Percentiles rank a stretch among this genome's conserved stretches.
phyloP scores from a whole-genome alignment of 2,329 filamentous ascomycete species.

The Phaeosphaeria sp. region DNA sequence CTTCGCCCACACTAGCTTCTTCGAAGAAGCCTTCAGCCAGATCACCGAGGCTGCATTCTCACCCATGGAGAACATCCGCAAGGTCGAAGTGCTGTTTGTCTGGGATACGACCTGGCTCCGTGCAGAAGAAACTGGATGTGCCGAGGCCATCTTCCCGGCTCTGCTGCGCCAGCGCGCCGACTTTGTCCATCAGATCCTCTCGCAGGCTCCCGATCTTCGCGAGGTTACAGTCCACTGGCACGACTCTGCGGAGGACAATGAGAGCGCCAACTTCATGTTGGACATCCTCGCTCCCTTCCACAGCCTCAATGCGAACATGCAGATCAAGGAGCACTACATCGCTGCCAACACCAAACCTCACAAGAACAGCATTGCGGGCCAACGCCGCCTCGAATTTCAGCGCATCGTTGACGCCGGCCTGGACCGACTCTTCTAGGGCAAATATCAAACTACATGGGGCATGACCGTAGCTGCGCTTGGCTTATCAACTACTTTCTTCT shows the following conservation, averaged over 20 bases:
- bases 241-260: slow-evolving; percentile 36
- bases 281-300: slow-evolving; percentile 33
- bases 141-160: slow-evolving; percentile 34
- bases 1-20: slow-evolving; percentile 43
- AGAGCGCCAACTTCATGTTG: slow-evolving; percentile 24
- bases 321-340: slow-evolving; percentile 37
- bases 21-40: slow-evolving; percentile 35
- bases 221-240: slow-evolving; percentile 41
- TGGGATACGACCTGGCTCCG: slow-evolving; percentile 46
- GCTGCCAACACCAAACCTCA: slow-evolving; percentile 29
- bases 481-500: not conserved
- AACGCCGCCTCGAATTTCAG: slow-evolving; percentile 39
- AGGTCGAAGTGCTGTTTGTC: slow-evolving; percentile 37
- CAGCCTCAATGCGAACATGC: slow-evolving; percentile 23
- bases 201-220: slow-evolving; percentile 31
- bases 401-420: slow-evolving; percentile 28
- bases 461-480: not conserved
- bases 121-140: slow-evolving; percentile 17
- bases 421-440: slow-evolving; percentile 19
- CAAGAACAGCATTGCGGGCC: slow-evolving; percentile 31
- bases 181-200: slow-evolving; percentile 32
- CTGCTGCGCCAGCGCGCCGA: slow-evolving; percentile 32
- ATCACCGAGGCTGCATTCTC: slow-evolving; percentile 41
- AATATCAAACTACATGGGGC: not conserved
- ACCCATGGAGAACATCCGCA: slow-evolving; percentile 43